phyloP scores from a whole-genome alignment of 495 filamentous ascomycete genomes.

The Talaromyces trachyspermus region DNA sequence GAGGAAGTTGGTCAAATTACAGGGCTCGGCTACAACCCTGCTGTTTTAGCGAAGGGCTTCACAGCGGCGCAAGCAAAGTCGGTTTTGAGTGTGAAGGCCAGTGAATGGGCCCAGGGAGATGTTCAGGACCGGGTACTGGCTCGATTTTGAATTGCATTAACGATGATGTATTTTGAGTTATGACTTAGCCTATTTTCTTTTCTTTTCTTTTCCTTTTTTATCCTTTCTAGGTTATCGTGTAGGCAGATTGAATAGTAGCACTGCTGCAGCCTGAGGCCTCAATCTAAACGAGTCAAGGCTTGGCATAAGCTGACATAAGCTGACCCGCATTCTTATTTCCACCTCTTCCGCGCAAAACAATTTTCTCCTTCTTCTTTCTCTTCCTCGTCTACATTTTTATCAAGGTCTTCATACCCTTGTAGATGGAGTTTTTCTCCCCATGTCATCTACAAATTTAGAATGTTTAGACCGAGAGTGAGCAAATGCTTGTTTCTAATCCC shows the following conservation, averaged over 20 bases:
- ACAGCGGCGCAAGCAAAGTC: conserved; percentile 63
- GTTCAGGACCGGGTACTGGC: conserved; percentile 61
- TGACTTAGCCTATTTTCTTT: conserved; percentile 2
- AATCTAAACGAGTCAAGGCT: background rate
- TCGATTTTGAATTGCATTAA: conserved; percentile 39
- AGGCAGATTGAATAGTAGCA: too few species aligned
- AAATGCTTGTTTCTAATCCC: conserved; percentile 44
- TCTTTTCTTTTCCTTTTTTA: too few species aligned
- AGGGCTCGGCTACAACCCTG: conserved; percentile 85
- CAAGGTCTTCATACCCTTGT: conserved; percentile 43
- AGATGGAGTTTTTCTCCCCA: conserved; percentile 8
- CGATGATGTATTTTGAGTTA: conserved; percentile 4
- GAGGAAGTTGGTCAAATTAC: conserved; percentile 53
- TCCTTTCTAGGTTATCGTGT: too few species aligned
- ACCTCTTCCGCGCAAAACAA: conserved; percentile 12
- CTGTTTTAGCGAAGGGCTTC: conserved; percentile 80
- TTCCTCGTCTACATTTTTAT: conserved; percentile 21
- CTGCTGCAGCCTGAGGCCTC: background rate
- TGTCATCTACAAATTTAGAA: conserved; percentile 37
- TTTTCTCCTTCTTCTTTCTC: conserved; percentile 7
- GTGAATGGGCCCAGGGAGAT: conserved; percentile 69
- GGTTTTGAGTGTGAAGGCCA: conserved; percentile 63
- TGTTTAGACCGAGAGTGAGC: conserved; percentile 38
- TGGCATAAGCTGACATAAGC: conserved; percentile 4
- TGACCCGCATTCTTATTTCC: background rate